Percentiles rank a stretch among this genome's conserved stretches.
Evolutionary conservation across 2,329 filamentous ascomycete genomes (phyloP).

Genomic region (Epichloe gansuensis): DNA sequence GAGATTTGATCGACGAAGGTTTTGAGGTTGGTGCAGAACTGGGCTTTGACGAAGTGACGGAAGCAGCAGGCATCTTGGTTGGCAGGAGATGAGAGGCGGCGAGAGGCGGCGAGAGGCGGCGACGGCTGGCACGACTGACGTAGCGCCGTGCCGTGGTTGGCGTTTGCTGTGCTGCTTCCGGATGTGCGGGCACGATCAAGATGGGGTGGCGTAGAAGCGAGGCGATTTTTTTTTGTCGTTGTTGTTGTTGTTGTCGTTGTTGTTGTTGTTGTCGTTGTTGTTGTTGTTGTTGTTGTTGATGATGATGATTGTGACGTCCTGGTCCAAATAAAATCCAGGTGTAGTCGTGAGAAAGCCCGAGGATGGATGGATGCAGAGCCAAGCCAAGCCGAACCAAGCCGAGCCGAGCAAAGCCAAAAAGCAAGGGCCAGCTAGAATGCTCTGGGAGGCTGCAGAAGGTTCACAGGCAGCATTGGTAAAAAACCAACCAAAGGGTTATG

Average conservation of each 20-base stretch:
- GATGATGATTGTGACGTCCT: background rate
- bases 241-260: too few relatives aligned
- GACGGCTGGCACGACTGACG: background rate
- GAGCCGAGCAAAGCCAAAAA: background rate
- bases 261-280: too few relatives aligned
- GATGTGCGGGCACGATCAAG: background rate
- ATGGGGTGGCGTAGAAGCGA: background rate
- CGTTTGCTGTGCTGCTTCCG: background rate
- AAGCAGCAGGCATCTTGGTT: slow-evolving; percentile 4
- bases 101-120: background rate
- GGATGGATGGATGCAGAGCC: background rate
- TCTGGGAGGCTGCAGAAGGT: background rate
- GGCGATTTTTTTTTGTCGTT: background rate
- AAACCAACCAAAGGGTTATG: background rate
- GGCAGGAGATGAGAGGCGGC: background rate
- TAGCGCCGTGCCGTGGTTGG: slow-evolving; percentile 1
- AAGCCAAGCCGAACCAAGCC: background rate
- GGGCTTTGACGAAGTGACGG: slow-evolving; percentile 3
- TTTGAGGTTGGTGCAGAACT: slow-evolving; percentile 7
- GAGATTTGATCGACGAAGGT: slow-evolving; percentile 19
- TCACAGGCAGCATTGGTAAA: background rate
- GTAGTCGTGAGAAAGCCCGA: background rate
- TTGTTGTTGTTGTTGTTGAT: background rate
- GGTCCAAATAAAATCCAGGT: background rate
- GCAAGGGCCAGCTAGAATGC: background rate